Conservation (phyloP, 2,329 filamentous ascomycete genomes). For the Rosellinia necatrix region DNA sequence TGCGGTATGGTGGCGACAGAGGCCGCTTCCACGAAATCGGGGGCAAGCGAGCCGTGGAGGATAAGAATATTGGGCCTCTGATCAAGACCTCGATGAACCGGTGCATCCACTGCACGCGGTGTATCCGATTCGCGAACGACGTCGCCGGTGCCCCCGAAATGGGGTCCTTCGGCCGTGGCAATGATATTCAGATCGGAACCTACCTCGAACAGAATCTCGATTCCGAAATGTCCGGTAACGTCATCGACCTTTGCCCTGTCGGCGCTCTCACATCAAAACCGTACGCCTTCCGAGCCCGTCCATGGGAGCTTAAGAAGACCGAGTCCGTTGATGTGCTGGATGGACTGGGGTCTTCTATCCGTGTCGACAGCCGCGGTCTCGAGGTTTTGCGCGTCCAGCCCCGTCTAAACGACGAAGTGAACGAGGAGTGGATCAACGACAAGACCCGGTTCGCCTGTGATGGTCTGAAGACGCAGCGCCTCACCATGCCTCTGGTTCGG, state of each 20-base stretch:
- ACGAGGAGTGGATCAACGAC: slow-evolving; percentile 99
- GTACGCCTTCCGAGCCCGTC: slow-evolving; percentile 94
- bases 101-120: slow-evolving; percentile 98
- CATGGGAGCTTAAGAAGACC: slow-evolving; percentile 96
- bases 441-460: slow-evolving; percentile 97
- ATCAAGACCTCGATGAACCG: slow-evolving; percentile 99
- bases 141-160: slow-evolving; percentile 94
- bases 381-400: slow-evolving; percentile 96
- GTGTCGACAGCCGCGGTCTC: slow-evolving; percentile 88
- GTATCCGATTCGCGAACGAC: slow-evolving; percentile 97
- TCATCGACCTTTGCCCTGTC: slow-evolving; percentile 97
- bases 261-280: slow-evolving; percentile 96
- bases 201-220: slow-evolving; percentile 95
- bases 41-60: slow-evolving; percentile 97
- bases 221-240: slow-evolving; percentile 93
- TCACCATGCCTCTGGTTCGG: slow-evolving; percentile 90
- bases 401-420: slow-evolving; percentile 94
- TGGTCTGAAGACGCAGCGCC: slow-evolving; percentile 91
- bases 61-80: slow-evolving; percentile 98
- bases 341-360: slow-evolving; percentile 90
- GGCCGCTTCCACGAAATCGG: slow-evolving; percentile 95
- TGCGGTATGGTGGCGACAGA: slow-evolving; percentile 95
- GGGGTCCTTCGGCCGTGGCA: slow-evolving; percentile 91
- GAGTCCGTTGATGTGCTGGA: slow-evolving; percentile 96
- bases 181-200: slow-evolving; percentile 96